phyloP scores from a whole-genome alignment of 148 eudicot species.

The Agrostemma githago region DNA sequence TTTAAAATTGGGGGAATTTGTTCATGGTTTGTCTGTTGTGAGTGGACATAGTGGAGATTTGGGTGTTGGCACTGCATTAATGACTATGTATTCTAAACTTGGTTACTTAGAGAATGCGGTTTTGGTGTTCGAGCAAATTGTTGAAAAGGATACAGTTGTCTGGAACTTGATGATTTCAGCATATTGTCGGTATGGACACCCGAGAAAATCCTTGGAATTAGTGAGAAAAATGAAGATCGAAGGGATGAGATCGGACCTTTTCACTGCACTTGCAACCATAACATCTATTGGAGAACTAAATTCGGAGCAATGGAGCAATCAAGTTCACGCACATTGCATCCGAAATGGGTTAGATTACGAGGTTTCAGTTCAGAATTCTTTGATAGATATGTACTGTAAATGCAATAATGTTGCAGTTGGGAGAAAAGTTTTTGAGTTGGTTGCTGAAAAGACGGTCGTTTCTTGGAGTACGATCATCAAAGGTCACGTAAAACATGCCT shows the following conservation, averaged over 20 bases:
- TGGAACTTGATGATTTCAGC: slow-evolving; percentile 39
- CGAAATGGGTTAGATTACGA: slow-evolving; percentile 30
- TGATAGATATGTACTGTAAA: slow-evolving; percentile 32
- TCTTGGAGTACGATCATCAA: slow-evolving; percentile 34
- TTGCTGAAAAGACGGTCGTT: slow-evolving; percentile 25
- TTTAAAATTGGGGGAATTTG: slow-evolving; percentile 20
- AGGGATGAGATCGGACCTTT: slow-evolving; percentile 32
- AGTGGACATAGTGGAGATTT: slow-evolving; percentile 24
- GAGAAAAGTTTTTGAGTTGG: slow-evolving; percentile 21
- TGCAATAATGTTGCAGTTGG: slow-evolving; percentile 26
- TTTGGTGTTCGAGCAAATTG: slow-evolving; percentile 30
- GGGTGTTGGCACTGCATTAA: slow-evolving; percentile 30
- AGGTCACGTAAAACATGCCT: slow-evolving; percentile 27
- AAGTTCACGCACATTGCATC: slow-evolving; percentile 33
- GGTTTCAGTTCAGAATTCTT: slow-evolving; percentile 35
- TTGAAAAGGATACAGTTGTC: slow-evolving; percentile 32
- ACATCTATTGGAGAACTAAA: slow-evolving; percentile 30
- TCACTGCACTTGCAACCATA: slow-evolving; percentile 32
- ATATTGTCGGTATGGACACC: slow-evolving; percentile 24
- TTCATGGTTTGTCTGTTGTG: slow-evolving; percentile 27
- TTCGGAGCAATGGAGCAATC: slow-evolving; percentile 23
- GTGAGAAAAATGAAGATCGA: slow-evolving; percentile 23
- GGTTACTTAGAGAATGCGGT: slow-evolving; percentile 21
- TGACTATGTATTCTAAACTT: slow-evolving; percentile 33
- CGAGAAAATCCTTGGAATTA: slow-evolving; percentile 20